Evolutionary conservation across 352 stramenopile genomes (phyloP).

Genomic region (Globisporangium parvum): DNA sequence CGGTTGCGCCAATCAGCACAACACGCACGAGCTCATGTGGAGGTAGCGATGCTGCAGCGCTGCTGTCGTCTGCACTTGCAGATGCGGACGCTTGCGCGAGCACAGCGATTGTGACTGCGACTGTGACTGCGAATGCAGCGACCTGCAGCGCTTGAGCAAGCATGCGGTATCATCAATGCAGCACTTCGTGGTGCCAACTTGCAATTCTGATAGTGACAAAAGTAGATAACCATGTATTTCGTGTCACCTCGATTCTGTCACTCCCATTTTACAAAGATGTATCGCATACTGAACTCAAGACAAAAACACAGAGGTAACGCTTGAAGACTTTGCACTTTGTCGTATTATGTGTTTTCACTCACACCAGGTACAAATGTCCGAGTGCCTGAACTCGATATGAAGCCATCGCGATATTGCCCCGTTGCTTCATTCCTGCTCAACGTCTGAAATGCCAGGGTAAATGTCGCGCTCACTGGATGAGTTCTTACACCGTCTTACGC

Average conservation of each 20-base stretch:
- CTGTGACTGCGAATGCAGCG: too few relatives aligned
- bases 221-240: too few relatives aligned
- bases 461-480: not conserved
- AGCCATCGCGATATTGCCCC: not conserved
- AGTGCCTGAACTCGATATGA: not conserved
- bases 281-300: too few relatives aligned
- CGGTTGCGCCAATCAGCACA: constrained; percentile 62
- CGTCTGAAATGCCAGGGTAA: not conserved
- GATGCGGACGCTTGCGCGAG: not conserved
- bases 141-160: too few relatives aligned
- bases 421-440: not conserved
- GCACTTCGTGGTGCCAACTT: too few relatives aligned
- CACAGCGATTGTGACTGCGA: too few relatives aligned
- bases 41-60: not conserved
- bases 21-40: constrained; percentile 26
- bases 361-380: not conserved
- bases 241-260: too few relatives aligned
- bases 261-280: too few relatives aligned
- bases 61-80: not conserved
- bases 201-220: too few relatives aligned
- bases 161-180: too few relatives aligned
- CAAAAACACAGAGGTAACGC: too few relatives aligned
- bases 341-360: not conserved
- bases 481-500: not conserved
- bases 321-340: too few relatives aligned